phyloP scores from a whole-genome alignment of 2,329 filamentous ascomycete species.

The Colletotrichum lindemuthianum region DNA sequence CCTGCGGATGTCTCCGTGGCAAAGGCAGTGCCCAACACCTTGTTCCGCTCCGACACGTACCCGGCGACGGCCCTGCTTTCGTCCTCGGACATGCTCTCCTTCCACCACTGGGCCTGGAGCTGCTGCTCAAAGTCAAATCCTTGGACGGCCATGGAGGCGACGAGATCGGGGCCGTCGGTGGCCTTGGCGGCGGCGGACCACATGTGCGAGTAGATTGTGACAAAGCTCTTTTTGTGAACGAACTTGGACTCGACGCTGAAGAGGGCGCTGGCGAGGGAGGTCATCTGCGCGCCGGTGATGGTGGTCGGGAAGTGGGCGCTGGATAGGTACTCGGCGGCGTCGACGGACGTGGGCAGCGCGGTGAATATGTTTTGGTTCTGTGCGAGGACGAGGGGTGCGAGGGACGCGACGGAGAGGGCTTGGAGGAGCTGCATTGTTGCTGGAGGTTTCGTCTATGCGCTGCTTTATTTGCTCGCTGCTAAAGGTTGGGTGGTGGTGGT shows the following conservation, averaged over 20 bases:
- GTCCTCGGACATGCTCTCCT: slow-evolving; percentile 22
- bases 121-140: neutral
- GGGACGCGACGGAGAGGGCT: neutral
- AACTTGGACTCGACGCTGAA: slow-evolving; percentile 32
- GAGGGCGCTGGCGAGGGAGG: slow-evolving; percentile 27
- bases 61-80: slow-evolving; percentile 13
- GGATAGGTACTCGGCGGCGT: slow-evolving; percentile 17
- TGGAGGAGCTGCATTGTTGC: slow-evolving; percentile 15
- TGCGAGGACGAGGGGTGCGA: slow-evolving; percentile 4
- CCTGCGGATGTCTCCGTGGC: slow-evolving; percentile 9
- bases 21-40: neutral
- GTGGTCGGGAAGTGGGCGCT: neutral
- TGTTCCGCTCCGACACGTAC: slow-evolving; percentile 15
- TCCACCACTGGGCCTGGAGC: slow-evolving; percentile 8
- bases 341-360: slow-evolving; percentile 17
- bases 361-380: neutral
- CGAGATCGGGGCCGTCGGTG: slow-evolving; percentile 30
- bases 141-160: slow-evolving; percentile 26
- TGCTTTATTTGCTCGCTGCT: no score
- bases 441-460: no score
- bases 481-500: neutral
- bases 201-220: slow-evolving; percentile 33
- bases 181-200: slow-evolving; percentile 36
- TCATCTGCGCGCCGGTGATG: slow-evolving; percentile 15
- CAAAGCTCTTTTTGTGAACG: slow-evolving; percentile 18